Percentiles rank a stretch among this genome's conserved stretches.
Conservation (phyloP, 139 green algal genomes). For the Chara braunii region DNA sequence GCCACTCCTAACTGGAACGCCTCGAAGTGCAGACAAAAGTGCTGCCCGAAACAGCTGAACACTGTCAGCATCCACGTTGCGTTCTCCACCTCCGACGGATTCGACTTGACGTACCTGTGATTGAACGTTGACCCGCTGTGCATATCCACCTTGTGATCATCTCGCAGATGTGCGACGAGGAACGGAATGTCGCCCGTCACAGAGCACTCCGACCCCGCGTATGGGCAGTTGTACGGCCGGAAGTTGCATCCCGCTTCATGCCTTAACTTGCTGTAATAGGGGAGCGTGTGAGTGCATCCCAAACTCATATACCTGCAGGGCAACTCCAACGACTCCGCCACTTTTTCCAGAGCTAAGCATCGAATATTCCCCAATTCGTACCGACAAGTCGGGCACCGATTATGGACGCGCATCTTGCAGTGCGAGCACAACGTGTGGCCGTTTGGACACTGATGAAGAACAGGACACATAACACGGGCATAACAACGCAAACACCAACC, state of each 20-base stretch:
- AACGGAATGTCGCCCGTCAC: conserved; percentile 26
- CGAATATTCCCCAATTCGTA: conserved; percentile 30
- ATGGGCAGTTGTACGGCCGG: conserved; percentile 33
- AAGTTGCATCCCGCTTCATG: conserved; percentile 26
- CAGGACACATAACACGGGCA: too few species aligned
- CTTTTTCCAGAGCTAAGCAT: conserved; percentile 34
- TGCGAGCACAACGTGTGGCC: conserved; percentile 31
- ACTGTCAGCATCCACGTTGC: conserved; percentile 40
- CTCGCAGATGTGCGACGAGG: conserved; percentile 22
- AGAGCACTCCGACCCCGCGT: conserved; percentile 30
- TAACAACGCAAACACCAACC: too few species aligned
- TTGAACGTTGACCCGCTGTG: conserved; percentile 31
- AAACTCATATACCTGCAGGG: conserved; percentile 10
- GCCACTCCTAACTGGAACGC: conserved; percentile 19
- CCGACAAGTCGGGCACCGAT: conserved; percentile 36
- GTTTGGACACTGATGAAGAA: conserved; percentile 23
- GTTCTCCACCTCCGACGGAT: conserved; percentile 36
- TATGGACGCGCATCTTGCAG: conserved; percentile 29
- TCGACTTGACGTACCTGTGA: conserved; percentile 34
- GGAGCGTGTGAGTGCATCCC: conserved; percentile 17
- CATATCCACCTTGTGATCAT: conserved; percentile 40
- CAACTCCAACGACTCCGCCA: conserved; percentile 27
- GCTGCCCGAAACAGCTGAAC: conserved; percentile 35
- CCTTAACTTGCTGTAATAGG: conserved; percentile 34
- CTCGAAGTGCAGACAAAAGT: conserved; percentile 40